Evolutionary conservation across 2,329 filamentous ascomycete species (phyloP), one percentile per base, ranked within the genome.

Genomic region (Emericellopsis cladophorae): DNA sequence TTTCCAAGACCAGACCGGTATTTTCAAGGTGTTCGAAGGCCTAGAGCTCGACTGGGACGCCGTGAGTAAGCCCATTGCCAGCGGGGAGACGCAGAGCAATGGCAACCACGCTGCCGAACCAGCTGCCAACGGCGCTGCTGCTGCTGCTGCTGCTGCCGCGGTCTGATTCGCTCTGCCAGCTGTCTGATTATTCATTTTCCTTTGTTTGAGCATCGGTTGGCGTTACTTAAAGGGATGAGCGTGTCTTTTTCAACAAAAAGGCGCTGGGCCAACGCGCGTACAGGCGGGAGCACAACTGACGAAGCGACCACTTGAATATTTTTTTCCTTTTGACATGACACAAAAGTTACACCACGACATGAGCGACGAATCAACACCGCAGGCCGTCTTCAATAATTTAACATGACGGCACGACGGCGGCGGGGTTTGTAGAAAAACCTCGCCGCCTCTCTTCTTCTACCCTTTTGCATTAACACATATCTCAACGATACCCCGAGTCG

Each of bases 11-110:
- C 78, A 77, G 42, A 72, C 78, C 40, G 81, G 79, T 42, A 84
- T 98, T 50, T 96, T 95, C 58, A 75, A 84, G 36, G 69, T 96
- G 22, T 92, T 98, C 57, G 75, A 89, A 14, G 87, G 78, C 21
- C 70, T 98, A 4, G 59, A 74, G 45, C 77, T 85, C n/a, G 44
- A 43, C 14, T 14, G 32, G 16, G 64, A 76, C 36, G 74, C 22
- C 24, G n/a, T 41, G 5, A 33, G 31, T n/a, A 37, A 41, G 40
- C 40, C 23, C 10, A 22, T 37, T 18, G 15, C 40, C 12, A 33
- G 5, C n/a, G 40, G 16, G 3, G 12, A 29, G 26, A 5, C 33
- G 11, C 32, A 36, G 22, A n/a, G 16, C 23, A 41, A 31, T 23
- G 33, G 40, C 23, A 26, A 40, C 26, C 37, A 36, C 18, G 18